Conservation (phyloP, 1,284 basidiomycete species). For the Cryptococcus jaspeensis region DNA sequence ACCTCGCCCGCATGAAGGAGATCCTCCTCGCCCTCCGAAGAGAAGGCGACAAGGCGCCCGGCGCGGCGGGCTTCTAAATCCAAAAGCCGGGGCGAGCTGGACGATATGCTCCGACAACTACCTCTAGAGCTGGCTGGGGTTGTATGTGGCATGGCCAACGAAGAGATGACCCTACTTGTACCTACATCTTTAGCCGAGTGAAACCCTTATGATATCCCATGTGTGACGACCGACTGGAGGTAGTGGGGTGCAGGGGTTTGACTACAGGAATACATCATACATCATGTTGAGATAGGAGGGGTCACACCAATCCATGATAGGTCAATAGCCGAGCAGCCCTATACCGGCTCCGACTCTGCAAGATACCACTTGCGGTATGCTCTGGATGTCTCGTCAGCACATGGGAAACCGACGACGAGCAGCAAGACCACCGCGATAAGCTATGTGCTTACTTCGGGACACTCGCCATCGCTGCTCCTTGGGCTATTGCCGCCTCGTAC, state of each 20-base stretch:
- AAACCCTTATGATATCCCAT: background rate
- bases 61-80: slow-evolving; percentile 82
- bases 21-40: slow-evolving; percentile 79
- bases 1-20: slow-evolving; percentile 87
- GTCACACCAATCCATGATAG: background rate
- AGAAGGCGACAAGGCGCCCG: slow-evolving; percentile 85
- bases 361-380: no score
- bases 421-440: no score
- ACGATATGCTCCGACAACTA: no score
- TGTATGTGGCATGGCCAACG: no score
- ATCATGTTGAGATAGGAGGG: background rate
- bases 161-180: background rate
- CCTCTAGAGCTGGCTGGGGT: no score
- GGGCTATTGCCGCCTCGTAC: slow-evolving; percentile 30
- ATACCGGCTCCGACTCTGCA: background rate
- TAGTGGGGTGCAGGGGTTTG: background rate
- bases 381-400: no score
- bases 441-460: no score
- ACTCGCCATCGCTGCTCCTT: background rate
- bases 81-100: background rate
- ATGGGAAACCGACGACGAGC: no score
- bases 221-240: background rate
- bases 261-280: background rate
- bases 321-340: background rate
- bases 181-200: background rate